Evolutionary conservation across 352 stramenopile genomes (phyloP).

Genomic region (Globisporangium splendens): DNA sequence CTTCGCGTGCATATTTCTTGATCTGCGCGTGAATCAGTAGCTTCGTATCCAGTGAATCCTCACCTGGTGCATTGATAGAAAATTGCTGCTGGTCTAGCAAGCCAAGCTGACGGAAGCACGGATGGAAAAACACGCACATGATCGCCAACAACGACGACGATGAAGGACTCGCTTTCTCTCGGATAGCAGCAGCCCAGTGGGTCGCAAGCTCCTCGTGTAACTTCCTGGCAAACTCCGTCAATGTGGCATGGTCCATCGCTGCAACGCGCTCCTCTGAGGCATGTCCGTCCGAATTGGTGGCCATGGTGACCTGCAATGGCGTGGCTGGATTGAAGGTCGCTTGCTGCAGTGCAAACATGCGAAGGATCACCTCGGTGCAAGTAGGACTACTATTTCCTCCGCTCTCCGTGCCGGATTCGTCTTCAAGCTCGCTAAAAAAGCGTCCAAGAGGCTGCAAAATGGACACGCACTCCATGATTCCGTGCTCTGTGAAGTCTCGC

Average conservation of each 20-base stretch:
- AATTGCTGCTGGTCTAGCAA: slow-evolving; percentile 7
- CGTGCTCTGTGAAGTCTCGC: slow-evolving; percentile 7
- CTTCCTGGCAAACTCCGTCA: slow-evolving; percentile 8
- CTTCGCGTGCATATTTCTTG: slow-evolving; percentile 8
- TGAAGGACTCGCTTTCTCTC: background rate
- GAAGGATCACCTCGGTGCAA: slow-evolving; percentile 12
- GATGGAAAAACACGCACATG: slow-evolving; percentile 20
- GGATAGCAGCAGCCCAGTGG: slow-evolving; percentile 7
- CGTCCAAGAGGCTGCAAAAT: slow-evolving; percentile 11
- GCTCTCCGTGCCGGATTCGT: no score
- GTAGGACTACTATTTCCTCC: background rate
- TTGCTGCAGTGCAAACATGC: slow-evolving; percentile 14
- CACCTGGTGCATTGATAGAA: no score
- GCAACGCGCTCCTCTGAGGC: background rate
- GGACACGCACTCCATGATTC: slow-evolving; percentile 8
- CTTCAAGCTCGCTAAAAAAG: slow-evolving; percentile 7
- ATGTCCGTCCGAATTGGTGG: background rate
- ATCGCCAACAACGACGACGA: slow-evolving; percentile 2
- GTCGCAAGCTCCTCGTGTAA: slow-evolving; percentile 10
- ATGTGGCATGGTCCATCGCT: background rate
- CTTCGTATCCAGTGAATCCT: background rate
- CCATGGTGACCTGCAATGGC: background rate
- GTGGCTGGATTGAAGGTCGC: slow-evolving; percentile 5
- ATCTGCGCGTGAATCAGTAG: slow-evolving; percentile 2
- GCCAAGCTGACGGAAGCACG: slow-evolving; percentile 21